phyloP scores from a whole-genome alignment of 73 alveolate species.

The Tetrahymena malaccensis region DNA sequence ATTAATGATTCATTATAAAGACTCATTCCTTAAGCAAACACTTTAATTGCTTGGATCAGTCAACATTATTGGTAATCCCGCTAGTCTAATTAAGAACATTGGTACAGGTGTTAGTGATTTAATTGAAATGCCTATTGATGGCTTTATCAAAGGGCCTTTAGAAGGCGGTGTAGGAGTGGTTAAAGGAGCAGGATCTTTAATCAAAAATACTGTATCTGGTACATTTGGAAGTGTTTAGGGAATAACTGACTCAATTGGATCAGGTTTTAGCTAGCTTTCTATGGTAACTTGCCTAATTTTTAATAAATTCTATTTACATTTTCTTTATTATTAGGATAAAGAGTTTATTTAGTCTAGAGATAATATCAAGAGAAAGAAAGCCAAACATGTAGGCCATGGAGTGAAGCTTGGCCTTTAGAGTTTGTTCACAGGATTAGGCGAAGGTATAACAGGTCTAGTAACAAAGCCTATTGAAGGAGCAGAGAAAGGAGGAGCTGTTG shows the following conservation, averaged over 20 bases:
- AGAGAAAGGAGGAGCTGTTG: slow-evolving; percentile 74
- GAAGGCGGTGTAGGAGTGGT: slow-evolving; percentile 89
- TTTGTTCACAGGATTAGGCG: slow-evolving; percentile 52
- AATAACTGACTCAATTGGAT: slow-evolving; percentile 81
- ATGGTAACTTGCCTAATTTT: slow-evolving; percentile 53
- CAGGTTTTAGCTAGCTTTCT: slow-evolving; percentile 73
- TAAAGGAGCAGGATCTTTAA: slow-evolving; percentile 84
- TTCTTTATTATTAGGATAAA: slow-evolving; percentile 42
- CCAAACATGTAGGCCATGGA: slow-evolving; percentile 95
- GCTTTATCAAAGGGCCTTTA: slow-evolving; percentile 78
- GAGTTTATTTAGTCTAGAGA: slow-evolving; percentile 73
- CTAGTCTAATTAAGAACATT: slow-evolving; percentile 70
- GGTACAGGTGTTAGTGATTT: slow-evolving; percentile 95
- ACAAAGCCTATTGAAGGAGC: slow-evolving; percentile 83
- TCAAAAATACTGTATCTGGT: slow-evolving; percentile 83
- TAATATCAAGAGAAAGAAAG: slow-evolving; percentile 80
- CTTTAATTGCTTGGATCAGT: slow-evolving; percentile 63
- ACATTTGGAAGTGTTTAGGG: slow-evolving; percentile 64
- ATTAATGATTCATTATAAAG: slow-evolving; percentile 55
- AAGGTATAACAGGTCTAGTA: slow-evolving; percentile 75
- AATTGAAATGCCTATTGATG: slow-evolving; percentile 91
- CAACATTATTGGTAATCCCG: slow-evolving; percentile 91
- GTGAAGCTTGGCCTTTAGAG: slow-evolving; percentile 83
- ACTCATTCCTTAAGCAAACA: slow-evolving; percentile 41
- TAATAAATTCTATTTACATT: neutral